Evolutionary conservation across 1,139 yeast genomes (phyloP), one percentile per base, ranked within the genome.

Genomic region (Scheffersomyces stambukii): DNA sequence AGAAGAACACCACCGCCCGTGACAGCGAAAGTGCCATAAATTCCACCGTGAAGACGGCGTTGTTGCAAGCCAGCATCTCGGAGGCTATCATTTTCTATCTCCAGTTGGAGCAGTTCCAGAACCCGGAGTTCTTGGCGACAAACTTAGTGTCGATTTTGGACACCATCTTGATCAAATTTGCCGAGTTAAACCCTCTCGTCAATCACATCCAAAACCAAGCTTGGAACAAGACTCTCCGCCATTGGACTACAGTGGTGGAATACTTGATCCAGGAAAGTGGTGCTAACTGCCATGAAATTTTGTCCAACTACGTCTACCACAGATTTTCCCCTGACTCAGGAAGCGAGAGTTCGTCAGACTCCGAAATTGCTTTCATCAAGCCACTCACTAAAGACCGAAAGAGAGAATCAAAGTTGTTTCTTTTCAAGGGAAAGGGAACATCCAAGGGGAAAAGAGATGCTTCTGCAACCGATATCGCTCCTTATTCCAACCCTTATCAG

Each of bases 81-180:
- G 69, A 65, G 35, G 38, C 66, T 0, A 33, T 66, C 13, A 47
- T 65, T 2, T 48, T 62, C 19, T 66, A 62, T 40, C 43, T 64
- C 21, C 73, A 67, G 41, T 47, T 68, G 17, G 68, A 64, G 37
- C 70, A 60, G 38, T 60, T 65, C 31, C 72, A 66, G 38, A 56
- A 62, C 31, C 46, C 58, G 1, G 70, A 64, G 16, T 67, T 42
- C 31, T 49, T 66, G 22, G 44, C 69, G 0, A 25, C 35, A 4
- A 60, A 59, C 24, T 38, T 65, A 19, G 38, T 48, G 1, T 28
- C 23, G 3, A 55, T 66, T 19, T 36, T 68, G 17, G 68, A 63
- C 27, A 28, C 36, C 2, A 49, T 64, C 3, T 48, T 68, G 17
- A 35, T 33, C 19, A 62, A 59, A 32, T 64, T 67, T 35, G 50